Base-by-base conservation (phyloP, 805 yeast genomes). In the Starmerella bombi region DNA sequence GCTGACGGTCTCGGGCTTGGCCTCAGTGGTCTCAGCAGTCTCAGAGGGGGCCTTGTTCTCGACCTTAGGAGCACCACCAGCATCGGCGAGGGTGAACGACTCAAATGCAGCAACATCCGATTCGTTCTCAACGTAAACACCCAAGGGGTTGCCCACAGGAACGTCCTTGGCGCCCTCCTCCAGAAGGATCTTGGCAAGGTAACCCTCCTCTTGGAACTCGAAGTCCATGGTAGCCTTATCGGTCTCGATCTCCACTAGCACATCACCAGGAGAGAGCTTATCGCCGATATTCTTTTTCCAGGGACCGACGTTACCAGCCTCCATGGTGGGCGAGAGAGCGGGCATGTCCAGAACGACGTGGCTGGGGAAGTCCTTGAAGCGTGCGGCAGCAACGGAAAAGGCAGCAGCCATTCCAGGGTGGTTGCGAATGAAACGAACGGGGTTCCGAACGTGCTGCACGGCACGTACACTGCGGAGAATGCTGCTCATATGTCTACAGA, bases 261-360 rank as follows among this genome's bases (percentile, higher is more conserved):
- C 77, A 59, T 86, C 96, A 63, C 98, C 98, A 17, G 96, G 91
- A 23, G 71, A 56, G 51, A 91, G 74, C 61, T 74, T 65, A 60
- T 91, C 98, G 57, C 98, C 98, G 29, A 77, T 82, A 34, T 72
- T 63, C 69, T 86, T 91, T 59, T 76, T 72, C 98, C 98, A 91
- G 44, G 74, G 69, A 30, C 88, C 88, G 50, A 91, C 68, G 62
- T 75, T 79, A 60, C 98, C 98, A 59, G 82, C 88, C 46, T 95
- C 81, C 99, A 91, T 91, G 40, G 99, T 91, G 50, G 99, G 98
- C n/a, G 97, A 88, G 56, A 91, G 69, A 8, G 99, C 98, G 36
- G 98, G 99, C 98, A 91, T 91, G 60, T 78, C 79, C 55, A 91
- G 84, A 57, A 91, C 77, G 45, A 80, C 75, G 64, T 91, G 96